Base-by-base conservation (phyloP, 768 basidiomycete species). In the Mycena vitilis region DNA sequence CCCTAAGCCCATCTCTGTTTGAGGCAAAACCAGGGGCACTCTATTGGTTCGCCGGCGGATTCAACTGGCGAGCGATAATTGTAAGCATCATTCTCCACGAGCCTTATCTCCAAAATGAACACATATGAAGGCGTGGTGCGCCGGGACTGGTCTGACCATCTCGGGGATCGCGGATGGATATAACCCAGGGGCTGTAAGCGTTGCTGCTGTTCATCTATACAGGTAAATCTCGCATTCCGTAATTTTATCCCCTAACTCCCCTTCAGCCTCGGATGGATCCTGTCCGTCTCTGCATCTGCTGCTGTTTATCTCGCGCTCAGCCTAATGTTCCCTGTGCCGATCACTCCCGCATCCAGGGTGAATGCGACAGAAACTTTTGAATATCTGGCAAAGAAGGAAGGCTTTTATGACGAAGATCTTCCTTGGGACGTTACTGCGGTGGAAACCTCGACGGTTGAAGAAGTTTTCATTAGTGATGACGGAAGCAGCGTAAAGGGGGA, bases 31-130 rank as follows among this genome's bases (percentile, higher is more conserved):
- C 67, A 30, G 71, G 71, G 1, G 61, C 67, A 2, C 52, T 67
- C 25, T 72, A 72, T 44, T 69, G 71, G 71, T 72, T 68, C 55
- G n/a, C 58, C 9, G 67, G 63, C 15, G 71, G 71, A 23, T 68
- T 69, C 56, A 72, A 72, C 65, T 69, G 67, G 63, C 71, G 71
- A 40, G 71, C 71, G 11, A 72, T 72, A 23, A 25, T 63, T 12
- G 71, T 66, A 58, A 56, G 63, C 20, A 30, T n/a, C n/a, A 23
- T 38, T 20, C 25, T n/a, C 22, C 40, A 18, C 18, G 20, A 45
- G 20, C 1, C 36, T 4, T 45, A 44, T 4, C 30, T 30, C 53
- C 11, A 51, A 22, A 36, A 34, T 54, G 20, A 54, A 44, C 18
- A 37, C 48, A 5, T 5, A 0, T 18, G 22, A 30, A 71, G 70